Evolutionary conservation across 371 early-diverging fungal genomes (phyloP).

Genomic region (Mortierella sp.): DNA sequence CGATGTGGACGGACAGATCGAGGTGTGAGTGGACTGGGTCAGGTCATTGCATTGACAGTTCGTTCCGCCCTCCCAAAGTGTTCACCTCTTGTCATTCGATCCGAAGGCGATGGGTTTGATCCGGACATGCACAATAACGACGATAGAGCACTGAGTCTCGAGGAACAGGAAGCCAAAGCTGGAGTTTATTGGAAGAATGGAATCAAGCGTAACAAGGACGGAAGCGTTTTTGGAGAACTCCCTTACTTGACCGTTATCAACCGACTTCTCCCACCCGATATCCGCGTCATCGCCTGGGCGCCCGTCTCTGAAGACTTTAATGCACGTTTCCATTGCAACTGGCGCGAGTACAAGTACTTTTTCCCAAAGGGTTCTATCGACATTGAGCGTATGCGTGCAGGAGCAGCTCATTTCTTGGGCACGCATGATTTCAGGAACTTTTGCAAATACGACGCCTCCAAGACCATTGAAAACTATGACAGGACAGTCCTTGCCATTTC

Average conservation of each 20-base stretch:
- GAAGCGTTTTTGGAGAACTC: conserved; percentile 65
- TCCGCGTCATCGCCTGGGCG: conserved; percentile 93
- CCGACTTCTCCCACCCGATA: conserved; percentile 85
- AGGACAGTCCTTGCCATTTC: conserved; percentile 73
- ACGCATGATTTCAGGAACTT: conserved; percentile 95
- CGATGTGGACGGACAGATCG: conserved; percentile 96
- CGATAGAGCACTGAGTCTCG: conserved; percentile 34
- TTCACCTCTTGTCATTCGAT: conserved; percentile 42
- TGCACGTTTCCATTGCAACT: conserved; percentile 90
- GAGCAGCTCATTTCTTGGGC: conserved; percentile 78
- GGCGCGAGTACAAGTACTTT: conserved; percentile 93
- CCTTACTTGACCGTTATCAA: conserved; percentile 89
- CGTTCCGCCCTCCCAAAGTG: conserved; percentile 67
- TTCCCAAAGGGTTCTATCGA: conserved; percentile 77
- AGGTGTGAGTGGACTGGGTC: conserved; percentile 94
- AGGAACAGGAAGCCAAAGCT: conserved; percentile 53
- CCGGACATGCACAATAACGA: conserved; percentile 12
- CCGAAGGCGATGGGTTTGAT: conserved; percentile 37
- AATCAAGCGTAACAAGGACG: conserved; percentile 54
- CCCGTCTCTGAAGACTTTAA: conserved; percentile 81
- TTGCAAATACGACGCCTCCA: conserved; percentile 91
- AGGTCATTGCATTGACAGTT: conserved; percentile 88
- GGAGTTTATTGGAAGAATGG: conserved; percentile 44
- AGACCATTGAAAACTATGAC: conserved; percentile 80
- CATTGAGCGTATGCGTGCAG: conserved; percentile 81